Base-by-base conservation (phyloP, 495 filamentous ascomycete species). In the Bryoglossum gracile region DNA sequence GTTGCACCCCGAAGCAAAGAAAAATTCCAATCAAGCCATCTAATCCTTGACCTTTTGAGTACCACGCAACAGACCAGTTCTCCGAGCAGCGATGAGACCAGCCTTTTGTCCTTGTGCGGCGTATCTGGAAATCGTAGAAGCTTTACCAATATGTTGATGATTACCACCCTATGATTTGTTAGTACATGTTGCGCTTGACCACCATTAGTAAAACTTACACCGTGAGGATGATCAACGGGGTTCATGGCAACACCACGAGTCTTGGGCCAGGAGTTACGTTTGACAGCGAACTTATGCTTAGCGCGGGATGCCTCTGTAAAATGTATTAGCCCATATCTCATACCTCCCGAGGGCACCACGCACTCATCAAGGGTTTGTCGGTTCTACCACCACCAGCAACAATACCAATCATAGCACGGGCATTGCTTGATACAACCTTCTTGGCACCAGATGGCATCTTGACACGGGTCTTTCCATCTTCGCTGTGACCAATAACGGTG, bases 161-260 rank as follows among this genome's bases (percentile, higher is more conserved):
- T 99, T 99, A 95, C 92, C 92, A 91, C 86, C 86, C 50, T 57
- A 17, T 48, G n/a, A 5, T 39, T 41, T 35, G 43, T 60, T 54
- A 60, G 53, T 28, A 33, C n/a, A n/a, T n/a, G n/a, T n/a, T n/a
- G n/a, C n/a, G n/a, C n/a, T n/a, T n/a, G n/a, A n/a, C 25, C 51
- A 68, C 66, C 67, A 70, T 74, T 70, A 22, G 19, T 11, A 36
- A 18, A 14, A 73, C 54, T 32, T 57, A 74, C 74, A 86, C 92
- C 92, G 87, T 98, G 92, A 76, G 92, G 92, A 84, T 97, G 92
- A 77, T 98, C 92, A 61, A 98, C 92, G 57, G 92, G 92, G 76
- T 99, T 99, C 92, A 99, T 99, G 71, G 92, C 92, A 80, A 99
- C 92, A 94, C 92, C 92, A 89, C 92, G 90, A 81, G 92, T 99